Base-by-base conservation (phyloP, 2,329 filamentous ascomycete genomes). In the Microcera coccophila region DNA sequence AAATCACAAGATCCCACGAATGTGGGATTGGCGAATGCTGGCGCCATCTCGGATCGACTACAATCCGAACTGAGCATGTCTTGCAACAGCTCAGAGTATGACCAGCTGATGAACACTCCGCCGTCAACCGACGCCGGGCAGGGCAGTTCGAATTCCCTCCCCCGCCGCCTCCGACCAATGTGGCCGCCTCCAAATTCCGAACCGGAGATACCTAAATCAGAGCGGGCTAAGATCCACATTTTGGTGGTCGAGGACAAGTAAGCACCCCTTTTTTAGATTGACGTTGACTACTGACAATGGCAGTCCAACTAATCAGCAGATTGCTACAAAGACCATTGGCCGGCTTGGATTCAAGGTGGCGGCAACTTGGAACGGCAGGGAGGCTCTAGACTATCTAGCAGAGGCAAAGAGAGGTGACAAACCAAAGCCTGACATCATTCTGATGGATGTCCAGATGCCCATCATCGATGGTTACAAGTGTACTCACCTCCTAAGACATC, bases 191-290 rank as follows among this genome's bases (percentile, higher is more conserved):
- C 62, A 10, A 62, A 47, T n/a, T 56, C 66, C 4, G 70, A 73
- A 2, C 62, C 74, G 35, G 75, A 75, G 15, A 58, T 87, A 2
- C 66, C 76, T 3, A 65, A 70, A 14, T 63, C 71, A 3, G 82
- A 87, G 41, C 74, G 87, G 41, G 70, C 76, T 41, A 76, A 79
- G 28, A 73, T 83, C 5, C 79, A 87, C 36, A 72, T 91, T n/a
- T 66, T 91, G 16, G 79, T 93, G 1, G 87, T 90, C 2, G 87
- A 91, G 64, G 87, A 91, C 60, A 90, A 90, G 79, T 81, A 69
- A 71, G 79, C 72, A 3, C 3, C 16, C n/a, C 15, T 7, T 3
- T 10, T 11, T 12, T 26, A 17, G 17, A 8, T 37, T 14, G 5
- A 4, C n/a, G n/a, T 31, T 10, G 16, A 14, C 50, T 9, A 32